Base-by-base conservation (phyloP, 116 monocot genomes). In the Cymodocea nodosa region DNA sequence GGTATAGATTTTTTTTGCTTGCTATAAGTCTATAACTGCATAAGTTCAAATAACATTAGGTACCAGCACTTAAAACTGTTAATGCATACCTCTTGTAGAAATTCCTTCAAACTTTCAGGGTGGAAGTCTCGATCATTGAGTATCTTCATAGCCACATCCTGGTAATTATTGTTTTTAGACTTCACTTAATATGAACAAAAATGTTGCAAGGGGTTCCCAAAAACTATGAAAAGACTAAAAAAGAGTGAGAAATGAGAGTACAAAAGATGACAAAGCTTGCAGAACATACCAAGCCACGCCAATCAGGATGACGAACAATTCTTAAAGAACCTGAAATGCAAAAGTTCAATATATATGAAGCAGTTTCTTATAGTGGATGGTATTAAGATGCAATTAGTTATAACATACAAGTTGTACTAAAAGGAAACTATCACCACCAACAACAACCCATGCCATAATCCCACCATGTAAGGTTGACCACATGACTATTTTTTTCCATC, bases 111-210 rank as follows among this genome's bases (percentile, higher is more conserved):
- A 12, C 80, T 82, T n/a, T 89, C 94, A 22, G 82, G 81, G 79
- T 83, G 94, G 59, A 94, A 87, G 75, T 90, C 90, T 76, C 90
- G 89, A 25, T 94, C 94, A 84, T 87, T 87, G 14, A 94, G 84
- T 70, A 90, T 90, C 73, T 94, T 94, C 64, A 94, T 90, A 62
- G 94, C 94, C 77, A 94, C 94, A 77, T 90, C 94, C 94, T 94
- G 70, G 40, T 50, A 54, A 16, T 68, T 63, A 48, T 30, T 63
- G 55, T 56, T 5, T 15, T 23, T 22, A 65, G 55, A 7, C 2
- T 9, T 56, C 23, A 56, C 11, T 56, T 56, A 4, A 11, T 11
- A 44, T 11, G 44, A 44, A 44, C 44, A 44, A 8, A 44, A 44
- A 44, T 3, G 44, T 8, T 11, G 44, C 44, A 44, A 2, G 44